Evolutionary conservation across 768 basidiomycete genomes (phyloP).

Genomic region (Psilocybe subaeruginosa): DNA sequence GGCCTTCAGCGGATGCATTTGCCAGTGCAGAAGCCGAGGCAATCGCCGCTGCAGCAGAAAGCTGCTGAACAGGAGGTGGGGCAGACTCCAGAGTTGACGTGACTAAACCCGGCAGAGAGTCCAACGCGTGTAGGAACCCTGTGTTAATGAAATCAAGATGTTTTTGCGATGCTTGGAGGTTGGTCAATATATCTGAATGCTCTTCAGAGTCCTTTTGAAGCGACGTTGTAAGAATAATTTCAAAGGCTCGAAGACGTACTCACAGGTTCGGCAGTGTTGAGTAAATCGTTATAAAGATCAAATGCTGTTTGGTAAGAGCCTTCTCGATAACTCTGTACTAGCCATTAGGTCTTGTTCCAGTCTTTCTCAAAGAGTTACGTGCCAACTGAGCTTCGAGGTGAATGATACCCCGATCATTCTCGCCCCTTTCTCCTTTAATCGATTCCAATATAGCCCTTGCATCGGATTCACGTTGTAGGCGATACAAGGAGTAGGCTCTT

Average conservation of each 20-base stretch:
- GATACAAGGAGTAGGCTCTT: conserved; percentile 82
- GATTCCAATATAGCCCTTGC: conserved; percentile 54
- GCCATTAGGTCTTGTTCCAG: neutral
- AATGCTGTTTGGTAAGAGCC: conserved; percentile 75
- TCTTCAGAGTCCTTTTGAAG: conserved; percentile 75
- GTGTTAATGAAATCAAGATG: conserved; percentile 85
- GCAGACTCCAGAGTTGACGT: conserved; percentile 60
- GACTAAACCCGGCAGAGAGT: conserved; percentile 54
- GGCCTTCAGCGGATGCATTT: conserved; percentile 27
- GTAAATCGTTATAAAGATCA: conserved; percentile 78
- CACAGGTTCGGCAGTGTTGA: conserved; percentile 80
- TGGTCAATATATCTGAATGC: conserved; percentile 84
- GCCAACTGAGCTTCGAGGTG: conserved; percentile 92
- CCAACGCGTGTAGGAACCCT: conserved; percentile 67
- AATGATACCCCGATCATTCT: conserved; percentile 63
- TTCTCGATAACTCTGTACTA: conserved; percentile 70
- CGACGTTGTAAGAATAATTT: neutral
- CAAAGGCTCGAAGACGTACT: conserved; percentile 28
- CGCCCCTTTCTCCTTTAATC: conserved; percentile 47
- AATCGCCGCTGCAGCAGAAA: conserved; percentile 32
- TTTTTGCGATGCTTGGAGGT: conserved; percentile 78
- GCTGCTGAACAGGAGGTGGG: conserved; percentile 52
- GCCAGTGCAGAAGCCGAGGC: conserved; percentile 29
- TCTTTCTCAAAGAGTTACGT: conserved; percentile 28
- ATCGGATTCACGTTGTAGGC: conserved; percentile 76